Base-by-base conservation (phyloP, 1,139 yeast genomes). In the Arxiozyma bovina region DNA sequence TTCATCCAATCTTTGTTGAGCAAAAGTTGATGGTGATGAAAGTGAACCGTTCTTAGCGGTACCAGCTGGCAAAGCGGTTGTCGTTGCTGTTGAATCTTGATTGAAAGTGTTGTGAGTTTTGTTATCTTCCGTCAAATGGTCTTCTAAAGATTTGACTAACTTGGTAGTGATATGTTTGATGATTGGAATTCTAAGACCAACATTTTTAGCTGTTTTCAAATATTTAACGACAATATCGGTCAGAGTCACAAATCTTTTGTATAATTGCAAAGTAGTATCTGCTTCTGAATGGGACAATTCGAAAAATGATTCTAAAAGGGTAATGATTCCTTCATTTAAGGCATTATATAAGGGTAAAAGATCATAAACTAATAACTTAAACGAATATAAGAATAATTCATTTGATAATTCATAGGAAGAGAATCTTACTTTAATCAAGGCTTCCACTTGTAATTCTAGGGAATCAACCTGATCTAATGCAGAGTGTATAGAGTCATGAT, bases 101-200 rank as follows among this genome's bases (percentile, higher is more conserved):
- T 45, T 53, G 85, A 86, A n/a, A 88, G 88, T 68, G 87, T 96
- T 65, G 83, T 54, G 57, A 8, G 55, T 58, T n/a, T 45, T 44
- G 27, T 53, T 46, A 53, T 57, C 60, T 22, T 59, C 61, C 41
- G 48, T 80, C 63, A 93, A 74, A 69, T 93, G 95, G 63, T 91
- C 97, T 66, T 89, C 95, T 56, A 93, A 77, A 18, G 95, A 85
- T 47, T 84, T 79, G 11, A 96, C 88, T 63, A 93, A 77, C 30
- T 96, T 94, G 1, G 97, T 91, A n/a, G 98, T 98, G 0, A 98
- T 97, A 71, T 93, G 99, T 69, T 89, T 89, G 58, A 93, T 91
- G 15, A 96, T 91, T 25, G 99, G 99, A 34, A 93, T 96, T 66
- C 86, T 91, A 58, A 93, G 75, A 64, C 90, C 90, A 0, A 98